Evolutionary conservation across 108 stramenopile genomes (phyloP), one percentile per base, ranked within the genome.

Genomic region (Seminavis robusta): DNA sequence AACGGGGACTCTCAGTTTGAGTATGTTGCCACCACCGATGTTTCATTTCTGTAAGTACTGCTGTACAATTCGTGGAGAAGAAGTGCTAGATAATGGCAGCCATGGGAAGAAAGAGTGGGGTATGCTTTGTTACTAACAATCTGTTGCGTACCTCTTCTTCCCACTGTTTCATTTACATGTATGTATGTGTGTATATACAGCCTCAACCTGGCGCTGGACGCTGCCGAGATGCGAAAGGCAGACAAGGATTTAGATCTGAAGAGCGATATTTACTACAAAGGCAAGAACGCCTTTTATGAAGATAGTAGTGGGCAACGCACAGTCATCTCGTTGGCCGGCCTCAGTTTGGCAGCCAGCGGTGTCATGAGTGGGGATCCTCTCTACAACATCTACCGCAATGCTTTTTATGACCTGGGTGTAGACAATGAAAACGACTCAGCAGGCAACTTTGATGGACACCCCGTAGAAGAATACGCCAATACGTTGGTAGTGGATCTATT

Each of bases 301-400:
- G 28, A 11, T 20, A 31, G 43, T 23, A 6, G 6, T 59, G 57
- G 46, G 57, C 16, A 31, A 2, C 28, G 10, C 15, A 2, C 28
- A 43, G 20, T 1, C 30, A 32, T 13, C 8, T 8, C 24, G 34
- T 24, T 59, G 28, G 16, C 11, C 19, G 15, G 28, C 29, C 4
- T 47, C n/a, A 71, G 69, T 53, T 27, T 62, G 26, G 42, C 38
- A 3, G 64, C 76, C 21, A 3, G 26, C 5, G 46, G 28, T 6
- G 16, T 43, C 39, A 77, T 77, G 76, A 19, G 16, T 19, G 44
- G 63, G 28, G 83, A 82, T 57, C 83, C 91, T 5, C 51, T 76
- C 15, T 92, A 80, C 65, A 79, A 79, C 52, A 56, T 84, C 52
- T 92, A 78, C 42, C 65, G 72, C 23, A 61, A 80, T 59, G 85